Evolutionary conservation across 2,329 filamentous ascomycete species (phyloP), one percentile per base, ranked within the genome.

Genomic region (Chaetomium sp.): DNA sequence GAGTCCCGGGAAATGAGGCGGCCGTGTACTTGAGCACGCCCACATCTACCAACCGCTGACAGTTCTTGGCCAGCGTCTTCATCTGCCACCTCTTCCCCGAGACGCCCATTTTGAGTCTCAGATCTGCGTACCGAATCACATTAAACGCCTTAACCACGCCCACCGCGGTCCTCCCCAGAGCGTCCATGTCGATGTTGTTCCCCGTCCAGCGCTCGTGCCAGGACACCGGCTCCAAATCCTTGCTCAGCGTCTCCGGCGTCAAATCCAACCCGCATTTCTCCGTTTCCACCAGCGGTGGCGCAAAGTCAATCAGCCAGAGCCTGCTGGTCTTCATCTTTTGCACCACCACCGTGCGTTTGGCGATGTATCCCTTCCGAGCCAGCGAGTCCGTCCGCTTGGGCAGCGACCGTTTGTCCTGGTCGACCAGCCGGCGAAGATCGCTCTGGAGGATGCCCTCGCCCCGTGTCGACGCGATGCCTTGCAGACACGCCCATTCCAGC

Each of bases 381-480:
- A 86, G 72, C 3, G 76, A 74, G 59, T 84, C 80, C 0, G 82
- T 86, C 37, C 82, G 73, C 55, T 79, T 82, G 2, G 82, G 82
- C 1, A 85, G 75, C 1, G 82, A 85, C 50, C 82, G 77, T 64
- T 85, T 85, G 67, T 85, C 82, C 65, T 85, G 82, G 27, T 77
- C 75, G 10, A 80, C 80, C 0, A 82, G 69, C 19, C 76, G 75
- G 12, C 79, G 78, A 32, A 85, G 72, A 56, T 85, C 81, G 42
- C 79, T 79, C 67, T 86, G 82, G 11, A 84, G 69, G 44, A 85
- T 84, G 4, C 82, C 82, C 5, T 76, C 69, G 6, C 74, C 70
- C 51, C 75, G 78, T 11, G 73, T 75, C 0, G 78, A 79, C 19
- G 80, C 81, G 53, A 85, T 82, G 14, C 79, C 79, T 14, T 81